phyloP scores from a whole-genome alignment of 2,329 filamentous ascomycete genomes.

The Aspergillus sp. region DNA sequence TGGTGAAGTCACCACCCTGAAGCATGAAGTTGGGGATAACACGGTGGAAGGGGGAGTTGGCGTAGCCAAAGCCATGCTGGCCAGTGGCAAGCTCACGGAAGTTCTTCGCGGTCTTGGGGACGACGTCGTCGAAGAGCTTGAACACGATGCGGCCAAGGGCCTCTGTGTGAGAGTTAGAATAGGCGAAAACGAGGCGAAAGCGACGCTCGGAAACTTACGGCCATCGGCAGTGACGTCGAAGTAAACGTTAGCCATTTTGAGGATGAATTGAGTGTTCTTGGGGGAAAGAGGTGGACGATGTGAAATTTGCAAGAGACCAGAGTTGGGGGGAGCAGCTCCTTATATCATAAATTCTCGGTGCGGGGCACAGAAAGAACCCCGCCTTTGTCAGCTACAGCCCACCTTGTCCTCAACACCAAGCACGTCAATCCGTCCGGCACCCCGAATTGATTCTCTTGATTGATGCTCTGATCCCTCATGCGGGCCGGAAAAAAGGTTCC shows the following conservation, averaged over 20 bases:
- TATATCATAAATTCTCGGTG: constrained; percentile 1
- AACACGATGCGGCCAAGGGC: constrained; percentile 74
- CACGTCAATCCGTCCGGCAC: neutral
- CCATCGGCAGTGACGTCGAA: neutral
- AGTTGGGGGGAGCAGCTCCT: neutral
- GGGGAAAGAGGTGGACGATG: neutral
- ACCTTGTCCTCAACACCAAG: neutral
- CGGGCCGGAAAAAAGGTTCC: neutral
- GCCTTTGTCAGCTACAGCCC: constrained; percentile 1
- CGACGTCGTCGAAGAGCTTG: constrained; percentile 78
- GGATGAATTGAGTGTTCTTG: neutral
- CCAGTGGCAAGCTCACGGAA: constrained; percentile 81
- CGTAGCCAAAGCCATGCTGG: constrained; percentile 80
- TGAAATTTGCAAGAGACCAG: neutral
- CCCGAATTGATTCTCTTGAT: neutral
- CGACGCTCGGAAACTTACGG: neutral
- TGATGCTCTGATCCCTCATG: neutral
- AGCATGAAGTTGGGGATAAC: constrained; percentile 94
- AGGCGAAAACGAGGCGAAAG: neutral
- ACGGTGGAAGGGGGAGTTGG: constrained; percentile 83
- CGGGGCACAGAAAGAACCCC: neutral
- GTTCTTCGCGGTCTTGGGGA: constrained; percentile 86
- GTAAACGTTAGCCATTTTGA: constrained; percentile 8
- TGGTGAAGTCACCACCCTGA: constrained; percentile 94
- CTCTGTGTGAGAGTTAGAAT: neutral